A percentile compares a stretch with the other conserved stretches of the same genome.
Evolutionary conservation across 1,284 basidiomycete genomes (phyloP).

Genomic region (Trichosporon coremiiforme): DNA sequence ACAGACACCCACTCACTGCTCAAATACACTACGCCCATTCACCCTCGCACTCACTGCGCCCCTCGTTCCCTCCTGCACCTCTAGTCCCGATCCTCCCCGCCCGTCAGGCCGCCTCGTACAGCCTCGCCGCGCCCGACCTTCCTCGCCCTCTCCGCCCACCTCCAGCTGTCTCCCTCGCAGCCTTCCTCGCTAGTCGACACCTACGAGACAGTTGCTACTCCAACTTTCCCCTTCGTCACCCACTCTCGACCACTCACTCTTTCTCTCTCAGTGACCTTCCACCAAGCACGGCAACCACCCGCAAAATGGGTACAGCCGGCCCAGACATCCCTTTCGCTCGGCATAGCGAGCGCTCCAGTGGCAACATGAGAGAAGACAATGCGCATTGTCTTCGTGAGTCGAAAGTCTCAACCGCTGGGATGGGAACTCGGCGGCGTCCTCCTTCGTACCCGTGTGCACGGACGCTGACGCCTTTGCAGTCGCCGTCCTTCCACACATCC

Average conservation of each 20-base stretch:
- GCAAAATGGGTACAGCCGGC: not conserved
- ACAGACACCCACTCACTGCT: not conserved
- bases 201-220: not conserved
- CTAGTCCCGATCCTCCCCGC: constrained; percentile 1
- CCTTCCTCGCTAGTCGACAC: not conserved
- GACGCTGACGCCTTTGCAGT: constrained; percentile 23
- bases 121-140: not conserved
- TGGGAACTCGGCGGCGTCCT: not conserved
- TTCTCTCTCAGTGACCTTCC: not conserved
- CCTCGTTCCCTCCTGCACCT: constrained; percentile 4
- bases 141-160: too few relatives aligned
- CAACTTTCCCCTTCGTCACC: not conserved
- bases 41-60: constrained; percentile 1
- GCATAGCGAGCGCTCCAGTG: not conserved
- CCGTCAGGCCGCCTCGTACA: not conserved
- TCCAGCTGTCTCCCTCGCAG: not conserved
- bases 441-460: constrained; percentile 8
- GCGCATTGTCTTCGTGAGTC: not conserved
- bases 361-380: not conserved
- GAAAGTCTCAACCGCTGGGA: not conserved
- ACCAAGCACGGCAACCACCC: not conserved
- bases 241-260: not conserved
- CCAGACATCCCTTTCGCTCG: not conserved
- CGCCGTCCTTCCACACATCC: constrained; percentile 24
- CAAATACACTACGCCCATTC: not conserved